Evolutionary conservation across 148 eudicot genomes (phyloP).

Genomic region (Rhododendron ovatum): DNA sequence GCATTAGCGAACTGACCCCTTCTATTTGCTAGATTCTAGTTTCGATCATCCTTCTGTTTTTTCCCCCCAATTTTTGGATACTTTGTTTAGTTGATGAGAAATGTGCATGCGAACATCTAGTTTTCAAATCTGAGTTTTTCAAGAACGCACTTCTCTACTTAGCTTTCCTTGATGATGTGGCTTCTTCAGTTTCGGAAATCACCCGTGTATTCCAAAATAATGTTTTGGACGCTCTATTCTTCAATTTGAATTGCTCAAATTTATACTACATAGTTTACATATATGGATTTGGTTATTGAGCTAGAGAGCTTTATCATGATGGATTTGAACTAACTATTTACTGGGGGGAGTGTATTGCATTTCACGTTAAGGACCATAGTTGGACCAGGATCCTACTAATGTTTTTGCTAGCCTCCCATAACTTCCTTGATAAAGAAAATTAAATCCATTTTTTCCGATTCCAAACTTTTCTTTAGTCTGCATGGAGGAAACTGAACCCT

Average conservation of each 20-base stretch:
- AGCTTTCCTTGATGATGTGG: background rate
- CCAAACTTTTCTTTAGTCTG: background rate
- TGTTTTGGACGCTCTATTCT: background rate
- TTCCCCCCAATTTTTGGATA: background rate
- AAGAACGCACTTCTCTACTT: background rate
- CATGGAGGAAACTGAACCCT: background rate
- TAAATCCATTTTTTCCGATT: background rate
- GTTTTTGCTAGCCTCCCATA: background rate
- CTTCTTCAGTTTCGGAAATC: background rate
- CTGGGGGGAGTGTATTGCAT: background rate
- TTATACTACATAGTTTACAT: background rate
- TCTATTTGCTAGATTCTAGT: background rate
- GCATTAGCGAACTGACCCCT: background rate
- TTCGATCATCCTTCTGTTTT: background rate
- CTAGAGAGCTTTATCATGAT: background rate
- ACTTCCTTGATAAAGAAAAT: background rate
- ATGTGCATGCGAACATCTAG: background rate
- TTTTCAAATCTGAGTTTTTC: background rate
- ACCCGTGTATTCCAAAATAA: background rate
- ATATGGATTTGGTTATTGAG: background rate
- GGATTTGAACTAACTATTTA: background rate
- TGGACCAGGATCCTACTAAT: background rate
- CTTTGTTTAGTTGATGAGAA: background rate
- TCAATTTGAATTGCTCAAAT: background rate
- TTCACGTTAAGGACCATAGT: background rate